These are phyloP conservation scores for Penicillium salamii DNA, from an alignment of 495 filamentous ascomycete genomes.

Conservation along the genomic window DNA sequence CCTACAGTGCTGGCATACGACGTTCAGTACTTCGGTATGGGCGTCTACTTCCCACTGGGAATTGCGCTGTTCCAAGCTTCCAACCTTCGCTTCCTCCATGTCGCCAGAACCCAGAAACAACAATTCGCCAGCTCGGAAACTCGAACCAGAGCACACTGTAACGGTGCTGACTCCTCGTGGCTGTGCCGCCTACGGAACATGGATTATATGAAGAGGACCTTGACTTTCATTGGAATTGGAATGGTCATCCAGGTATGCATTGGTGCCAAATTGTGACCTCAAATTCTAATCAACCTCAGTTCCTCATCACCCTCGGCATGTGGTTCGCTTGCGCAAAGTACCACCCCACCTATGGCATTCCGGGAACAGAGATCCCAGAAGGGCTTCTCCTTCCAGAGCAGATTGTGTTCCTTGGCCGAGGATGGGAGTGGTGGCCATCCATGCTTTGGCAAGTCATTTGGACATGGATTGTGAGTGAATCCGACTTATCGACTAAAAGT, in stretches of 20 bases:
- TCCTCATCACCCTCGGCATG: constrained; percentile 8
- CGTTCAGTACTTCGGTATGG: constrained; percentile 9
- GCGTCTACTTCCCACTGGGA: constrained; percentile 7
- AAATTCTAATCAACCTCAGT: background rate
- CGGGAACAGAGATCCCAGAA: constrained; percentile 8
- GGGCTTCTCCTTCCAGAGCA: constrained; percentile 2
- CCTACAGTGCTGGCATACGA: constrained; percentile 8
- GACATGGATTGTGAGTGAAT: constrained; percentile 14
- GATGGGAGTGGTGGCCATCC: constrained; percentile 14
- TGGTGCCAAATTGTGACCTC: background rate
- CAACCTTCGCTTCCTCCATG: constrained; percentile 12
- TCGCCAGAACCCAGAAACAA: constrained; percentile 11
- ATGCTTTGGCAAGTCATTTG: constrained; percentile 10
- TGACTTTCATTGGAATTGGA: constrained; percentile 6
- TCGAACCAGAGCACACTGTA: background rate
- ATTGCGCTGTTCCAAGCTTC: constrained; percentile 11
- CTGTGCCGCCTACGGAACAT: constrained; percentile 1
- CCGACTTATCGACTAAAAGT: too few relatives aligned
- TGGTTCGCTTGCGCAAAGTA: constrained; percentile 11
- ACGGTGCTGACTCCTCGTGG: background rate
- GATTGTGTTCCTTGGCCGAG: background rate
- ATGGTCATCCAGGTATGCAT: constrained; percentile 10
- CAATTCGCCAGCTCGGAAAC: background rate
- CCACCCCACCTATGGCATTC: constrained; percentile 9
- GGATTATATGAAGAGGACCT: constrained; percentile 5